Conservation (phyloP, 257 asterid species). For the Przewalskia tangutica region DNA sequence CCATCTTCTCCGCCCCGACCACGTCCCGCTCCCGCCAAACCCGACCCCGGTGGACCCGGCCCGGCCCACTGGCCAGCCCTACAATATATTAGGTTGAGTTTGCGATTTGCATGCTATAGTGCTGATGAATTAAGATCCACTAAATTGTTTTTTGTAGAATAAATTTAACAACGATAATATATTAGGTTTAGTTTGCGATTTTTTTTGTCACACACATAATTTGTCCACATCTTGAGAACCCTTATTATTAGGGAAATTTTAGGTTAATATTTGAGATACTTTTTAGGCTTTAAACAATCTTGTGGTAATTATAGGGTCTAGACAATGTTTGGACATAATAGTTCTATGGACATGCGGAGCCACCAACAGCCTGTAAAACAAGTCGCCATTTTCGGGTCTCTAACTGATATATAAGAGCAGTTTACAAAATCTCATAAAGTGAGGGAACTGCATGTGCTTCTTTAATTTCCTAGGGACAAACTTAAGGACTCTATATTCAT, state of each 20-base stretch:
- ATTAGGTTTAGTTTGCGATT: not conserved
- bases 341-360: not conserved
- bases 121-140: not conserved
- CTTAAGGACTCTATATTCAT: not conserved
- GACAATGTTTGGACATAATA: not conserved
- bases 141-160: not conserved
- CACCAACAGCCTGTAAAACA: not conserved
- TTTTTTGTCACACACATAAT: not conserved
- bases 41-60: too few relatives aligned
- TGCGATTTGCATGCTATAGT: not conserved
- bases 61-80: too few relatives aligned
- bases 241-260: not conserved
- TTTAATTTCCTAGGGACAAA: not conserved
- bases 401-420: not conserved
- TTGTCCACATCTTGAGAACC: not conserved
- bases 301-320: not conserved
- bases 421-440: not conserved
- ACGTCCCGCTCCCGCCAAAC: too few relatives aligned
- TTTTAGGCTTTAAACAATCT: not conserved
- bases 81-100: too few relatives aligned
- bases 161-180: too few relatives aligned
- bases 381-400: not conserved
- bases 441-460: slow-evolving; percentile 4
- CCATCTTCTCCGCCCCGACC: too few relatives aligned
- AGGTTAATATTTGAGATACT: not conserved